Base-by-base conservation (phyloP, 768 basidiomycete genomes). In the Cyclocybe cylindracea region DNA sequence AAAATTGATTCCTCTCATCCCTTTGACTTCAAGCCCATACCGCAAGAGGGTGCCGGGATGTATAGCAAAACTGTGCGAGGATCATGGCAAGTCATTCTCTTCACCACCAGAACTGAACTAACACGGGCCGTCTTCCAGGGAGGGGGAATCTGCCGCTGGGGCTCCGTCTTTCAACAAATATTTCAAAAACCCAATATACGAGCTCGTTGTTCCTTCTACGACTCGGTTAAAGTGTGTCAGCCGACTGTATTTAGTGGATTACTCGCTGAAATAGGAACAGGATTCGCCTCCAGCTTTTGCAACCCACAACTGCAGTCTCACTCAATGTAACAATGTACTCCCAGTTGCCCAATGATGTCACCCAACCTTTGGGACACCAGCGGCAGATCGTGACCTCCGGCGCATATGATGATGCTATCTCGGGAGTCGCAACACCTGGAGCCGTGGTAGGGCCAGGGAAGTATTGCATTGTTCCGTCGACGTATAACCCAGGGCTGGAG, bases 21-120 rank as follows among this genome's bases (percentile, higher is more conserved):
- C 1, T 77, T 94, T 46, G 82, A 85, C 13, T 54, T 97, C 18
- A 72, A 71, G 44, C 58, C 82, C 0, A 87, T 97, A 18, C 83
- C 86, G 0, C 82, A 86, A 51, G 96, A 98, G 70, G 94, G 93
- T 0, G 91, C 94, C 0, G 95, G 94, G 0, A 91, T 97, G 93
- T 96, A 87, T 64, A 70, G 69, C 16, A 87, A 89, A 58, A 63
- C 75, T 0, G 58, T 87, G 2, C 78, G 72, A n/a, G 93, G 91
- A 3, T 70, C 75, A 36, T 98, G 95, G 95, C 91, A 54, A 46
- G 81, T 59, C 2, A 34, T 33, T 46, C 7, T 32, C 43, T 18
- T 37, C 11, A 24, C 47, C 31, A 19, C 33, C 31, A 33, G 36
- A n/a, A 13, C 6, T 18, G 31, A 18, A 19, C 39, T 31, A 41